Evolutionary conservation across 805 yeast genomes (phyloP), one percentile per base, ranked within the genome.

Genomic region (Spathaspora hagerdaliae): DNA sequence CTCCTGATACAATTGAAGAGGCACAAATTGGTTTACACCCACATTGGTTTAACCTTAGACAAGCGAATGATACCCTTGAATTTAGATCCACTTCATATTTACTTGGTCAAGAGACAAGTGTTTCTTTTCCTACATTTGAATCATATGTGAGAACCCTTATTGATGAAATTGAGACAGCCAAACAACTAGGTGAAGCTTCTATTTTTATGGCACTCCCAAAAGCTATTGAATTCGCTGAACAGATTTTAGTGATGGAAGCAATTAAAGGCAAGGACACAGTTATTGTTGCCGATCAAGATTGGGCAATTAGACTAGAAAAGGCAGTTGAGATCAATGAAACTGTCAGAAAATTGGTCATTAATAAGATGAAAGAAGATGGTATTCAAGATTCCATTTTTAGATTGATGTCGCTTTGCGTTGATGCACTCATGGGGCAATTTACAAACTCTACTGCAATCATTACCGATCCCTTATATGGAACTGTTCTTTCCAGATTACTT

Each of bases 1-100:
- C 83, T 45, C 73, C 87, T 2, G 96, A 88, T 53, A 81, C 87
- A 0, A 69, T 83, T 2, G 96, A 89, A 55, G 97, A 89, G 59
- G 85, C 96, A 0, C 62, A 60, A 5, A 81, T 79, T 50, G 97
- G 97, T 0, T 65, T 92, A 27, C 82, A 89, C 60, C 97, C 97
- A 0, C 79, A 85, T 60, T 85, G 91, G 88, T 86, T 82, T 58
- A 76, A 75, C 39, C 64, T 83, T 3, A 63, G 71, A 31, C 65
- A 63, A 36, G 69, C 84, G 0, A 64, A 79, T 2, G 73, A 71
- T 38, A 67, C 75, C 0, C 49, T 51, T 1, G 75, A 69, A n/a
- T 69, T 65, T 52, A 73, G 69, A 36, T 52, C 79, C 0, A 74
- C 81, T 0, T 36, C 61, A 3, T 78, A 75, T 26, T 55, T 77